Conservation (phyloP, 2,329 filamentous ascomycete species). For the Thielaviopsis euricoi region DNA sequence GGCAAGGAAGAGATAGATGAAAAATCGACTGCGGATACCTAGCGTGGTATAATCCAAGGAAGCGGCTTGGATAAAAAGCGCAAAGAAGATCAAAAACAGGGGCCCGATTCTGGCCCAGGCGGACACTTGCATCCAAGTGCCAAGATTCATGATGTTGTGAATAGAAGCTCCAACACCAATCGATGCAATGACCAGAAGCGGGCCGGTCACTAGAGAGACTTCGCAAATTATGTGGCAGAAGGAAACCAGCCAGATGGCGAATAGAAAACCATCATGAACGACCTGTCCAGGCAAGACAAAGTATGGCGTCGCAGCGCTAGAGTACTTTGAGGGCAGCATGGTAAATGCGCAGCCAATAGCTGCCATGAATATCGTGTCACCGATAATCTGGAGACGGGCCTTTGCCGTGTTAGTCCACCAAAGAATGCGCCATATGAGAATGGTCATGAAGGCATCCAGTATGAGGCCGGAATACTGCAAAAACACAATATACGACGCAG, state of each 20-base stretch:
- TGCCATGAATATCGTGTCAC: constrained; percentile 23
- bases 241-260: constrained; percentile 28
- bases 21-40: constrained; percentile 3
- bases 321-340: constrained; percentile 5
- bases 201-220: constrained; percentile 16
- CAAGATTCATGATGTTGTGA: constrained; percentile 9
- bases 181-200: constrained; percentile 3
- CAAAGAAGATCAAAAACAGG: constrained; percentile 18
- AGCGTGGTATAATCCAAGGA: constrained; percentile 4
- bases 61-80: constrained; percentile 4
- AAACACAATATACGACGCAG: constrained; percentile 20
- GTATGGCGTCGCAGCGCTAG: neutral
- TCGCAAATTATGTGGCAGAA: constrained; percentile 30
- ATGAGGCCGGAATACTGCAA: constrained; percentile 28
- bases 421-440: constrained; percentile 35
- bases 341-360: constrained; percentile 3
- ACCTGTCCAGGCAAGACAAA: neutral
- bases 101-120: constrained; percentile 13
- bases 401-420: constrained; percentile 33
- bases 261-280: constrained; percentile 29
- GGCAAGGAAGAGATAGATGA: constrained; percentile 19
- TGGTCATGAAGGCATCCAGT: constrained; percentile 29
- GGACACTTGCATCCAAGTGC: constrained; percentile 15
- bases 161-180: constrained; percentile 9
- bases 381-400: constrained; percentile 28